Percentiles rank a stretch among this genome's conserved stretches.
phyloP scores from a whole-genome alignment of 2,329 filamentous ascomycete genomes.

The Emericellopsis cladophorae region DNA sequence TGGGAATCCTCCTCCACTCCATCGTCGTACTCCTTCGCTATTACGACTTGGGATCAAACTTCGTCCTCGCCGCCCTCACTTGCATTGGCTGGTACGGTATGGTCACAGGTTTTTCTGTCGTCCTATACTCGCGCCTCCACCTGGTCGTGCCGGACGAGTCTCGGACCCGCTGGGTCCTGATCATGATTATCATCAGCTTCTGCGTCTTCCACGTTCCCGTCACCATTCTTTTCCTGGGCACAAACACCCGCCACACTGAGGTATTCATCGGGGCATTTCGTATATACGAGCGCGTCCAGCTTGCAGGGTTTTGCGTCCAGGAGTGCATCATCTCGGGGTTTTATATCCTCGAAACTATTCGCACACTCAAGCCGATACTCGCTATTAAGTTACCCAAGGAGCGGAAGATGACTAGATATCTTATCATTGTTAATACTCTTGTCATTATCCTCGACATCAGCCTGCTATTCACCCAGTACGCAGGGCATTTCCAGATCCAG shows the following conservation, averaged over 20 bases:
- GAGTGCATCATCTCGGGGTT: constrained; percentile 38
- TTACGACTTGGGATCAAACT: constrained; percentile 1
- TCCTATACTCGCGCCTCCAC: constrained; percentile 51
- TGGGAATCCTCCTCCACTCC: constrained; percentile 21
- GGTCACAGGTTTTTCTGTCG: constrained; percentile 48
- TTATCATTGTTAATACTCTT: constrained; percentile 25
- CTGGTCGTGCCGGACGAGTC: constrained; percentile 38
- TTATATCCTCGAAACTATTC: constrained; percentile 40
- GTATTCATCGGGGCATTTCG: constrained; percentile 20
- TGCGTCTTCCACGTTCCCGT: constrained; percentile 39
- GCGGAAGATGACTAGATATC: constrained; percentile 11
- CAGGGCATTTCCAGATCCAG: constrained; percentile 12
- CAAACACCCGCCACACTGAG: constrained; percentile 17
- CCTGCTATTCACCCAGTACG: constrained; percentile 13
- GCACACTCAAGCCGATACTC: constrained; percentile 23
- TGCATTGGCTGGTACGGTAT: constrained; percentile 24
- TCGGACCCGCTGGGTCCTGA: constrained; percentile 33
- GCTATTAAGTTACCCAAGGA: background rate
- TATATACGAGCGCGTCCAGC: constrained; percentile 40
- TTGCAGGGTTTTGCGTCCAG: constrained; percentile 42
- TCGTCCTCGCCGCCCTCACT: constrained; percentile 6
- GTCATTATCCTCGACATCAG: constrained; percentile 25
- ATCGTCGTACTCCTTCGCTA: constrained; percentile 32
- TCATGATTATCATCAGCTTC: constrained; percentile 44
- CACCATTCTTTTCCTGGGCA: constrained; percentile 40